Evolutionary conservation across 2,329 filamentous ascomycete genomes (phyloP), one percentile per base, ranked within the genome.

Genomic region (Pestalotiopsis sp.): DNA sequence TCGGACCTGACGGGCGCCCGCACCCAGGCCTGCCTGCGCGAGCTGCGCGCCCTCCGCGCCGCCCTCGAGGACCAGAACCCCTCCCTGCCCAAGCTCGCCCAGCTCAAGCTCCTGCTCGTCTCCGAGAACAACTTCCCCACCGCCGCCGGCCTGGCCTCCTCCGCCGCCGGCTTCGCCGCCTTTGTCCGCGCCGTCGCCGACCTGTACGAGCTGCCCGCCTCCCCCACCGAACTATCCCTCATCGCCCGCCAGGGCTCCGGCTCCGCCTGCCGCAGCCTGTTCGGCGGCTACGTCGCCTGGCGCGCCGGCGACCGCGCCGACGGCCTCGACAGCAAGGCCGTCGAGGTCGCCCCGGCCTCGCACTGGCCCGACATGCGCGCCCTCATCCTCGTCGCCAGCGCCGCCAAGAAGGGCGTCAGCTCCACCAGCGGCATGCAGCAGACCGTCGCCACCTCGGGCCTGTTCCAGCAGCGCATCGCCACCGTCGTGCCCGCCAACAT

Each of bases 41-140:
- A 94, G 80, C 89, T 99, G 64, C 92, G 95, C 68, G 80, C 90
- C 66, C 90, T 96, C 60, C 92, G 96, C 71, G 86, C 90, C 66
- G 85, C 89, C 27, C 86, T 98, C 76, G 96, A 99, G 82, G 84
- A 85, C 45, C 81, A 86, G 70, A 85, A 97, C 79, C 75, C 90
- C 0, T 90, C 89, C 25, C 87, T 97, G n/a, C 94, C 95, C 58
- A 93, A 93, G 80, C 90, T 99, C 68, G 93, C 94, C 12, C 79
- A 86, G 65, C 86, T 92, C 76, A 90, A 93, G 41, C 89, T 99
- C 70, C 92, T 91, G 75, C 91, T 99, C 73, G 94, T 98, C 68
- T 96, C 93, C 68, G 93, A 96, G 84, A 99, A 99, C 88, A 99
- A 99, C 87, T 99, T 99, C 87, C 96, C 96, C 72, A 99, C 96